Evolutionary conservation across 768 basidiomycete species (phyloP), one percentile per base, ranked within the genome.

Genomic region (Russula foetens): DNA sequence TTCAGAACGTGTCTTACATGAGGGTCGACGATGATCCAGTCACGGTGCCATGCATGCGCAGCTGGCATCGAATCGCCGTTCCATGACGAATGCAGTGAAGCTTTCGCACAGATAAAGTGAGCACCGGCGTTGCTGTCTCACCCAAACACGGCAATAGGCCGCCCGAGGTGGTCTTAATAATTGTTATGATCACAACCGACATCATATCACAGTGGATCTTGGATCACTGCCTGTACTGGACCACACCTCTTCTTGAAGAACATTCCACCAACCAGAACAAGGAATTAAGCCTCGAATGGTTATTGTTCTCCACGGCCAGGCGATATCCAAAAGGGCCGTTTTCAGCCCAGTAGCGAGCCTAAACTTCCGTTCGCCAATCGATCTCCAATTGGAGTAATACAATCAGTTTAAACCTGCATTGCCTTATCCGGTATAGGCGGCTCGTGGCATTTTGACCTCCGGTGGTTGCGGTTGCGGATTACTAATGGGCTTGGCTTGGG

Each of bases 1-100:
- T 9, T 47, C 41, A 45, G 51, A 58, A 58, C 51, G 56, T 58
- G 56, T 52, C 6, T 29, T 38, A 8, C 61, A 53, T 48, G 61
- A 62, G 61, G 61, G 29, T 15, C n/a, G 61, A 43, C 61, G 61
- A 62, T 33, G 56, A 58, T 58, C 56, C 61, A 62, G 51, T n/a
- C n/a, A n/a, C n/a, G n/a, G n/a, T 35, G 35, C 35, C 35, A 35
- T 35, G 35, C 35, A 35, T 12, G 9, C 50, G 44, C 56, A 57
- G 45, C 19, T 31, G 51, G 46, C 31, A 29, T 53, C 44, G n/a
- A 43, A 52, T 56, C 35, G 38, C 60, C 56, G 56, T 47, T 45
- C 24, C 26, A 15, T 7, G 45, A 58, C 44, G 17, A 43, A 62
- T 53, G 45, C 56, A 48, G 46, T 58, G 56, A 53, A 41, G 35